phyloP scores from a whole-genome alignment of 1,284 basidiomycete genomes.

The Caloboletus firmus region DNA sequence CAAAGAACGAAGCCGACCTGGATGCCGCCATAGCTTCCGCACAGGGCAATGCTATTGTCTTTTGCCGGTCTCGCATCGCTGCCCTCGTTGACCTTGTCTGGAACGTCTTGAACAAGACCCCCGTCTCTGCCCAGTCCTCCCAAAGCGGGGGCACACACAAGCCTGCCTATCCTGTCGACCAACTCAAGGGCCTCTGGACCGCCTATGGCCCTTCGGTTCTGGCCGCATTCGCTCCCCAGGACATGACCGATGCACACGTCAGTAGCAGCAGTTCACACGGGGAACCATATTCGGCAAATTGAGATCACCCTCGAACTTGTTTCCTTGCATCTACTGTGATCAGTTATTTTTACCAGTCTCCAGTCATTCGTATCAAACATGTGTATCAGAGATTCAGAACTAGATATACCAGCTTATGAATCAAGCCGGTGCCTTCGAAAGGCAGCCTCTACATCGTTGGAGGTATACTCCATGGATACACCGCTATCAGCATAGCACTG shows the following conservation, averaged over 20 bases:
- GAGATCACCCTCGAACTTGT: conserved; percentile 2
- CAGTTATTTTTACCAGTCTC: neutral
- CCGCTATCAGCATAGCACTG: conserved; percentile 78
- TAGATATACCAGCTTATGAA: conserved; percentile 34
- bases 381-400: conserved; percentile 7
- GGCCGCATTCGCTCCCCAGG: conserved; percentile 24
- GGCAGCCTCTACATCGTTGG: conserved; percentile 72
- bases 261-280: neutral
- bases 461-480: conserved; percentile 70
- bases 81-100: conserved; percentile 48
- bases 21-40: conserved; percentile 61
- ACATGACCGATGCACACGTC: conserved; percentile 12
- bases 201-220: conserved; percentile 38
- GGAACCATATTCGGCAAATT: conserved; percentile 10
- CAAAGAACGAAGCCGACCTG: conserved; percentile 63
- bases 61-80: conserved; percentile 49
- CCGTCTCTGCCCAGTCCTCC: conserved; percentile 26
- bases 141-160: conserved; percentile 17
- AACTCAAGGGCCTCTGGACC: conserved; percentile 40
- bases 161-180: conserved; percentile 25
- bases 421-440: conserved; percentile 68
- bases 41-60: conserved; percentile 52
- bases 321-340: neutral
- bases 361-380: conserved; percentile 2
- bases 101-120: conserved; percentile 43